Evolutionary conservation across 2,329 filamentous ascomycete genomes (phyloP), one percentile per base, ranked within the genome.

Genomic region (Cytospora piceicola): DNA sequence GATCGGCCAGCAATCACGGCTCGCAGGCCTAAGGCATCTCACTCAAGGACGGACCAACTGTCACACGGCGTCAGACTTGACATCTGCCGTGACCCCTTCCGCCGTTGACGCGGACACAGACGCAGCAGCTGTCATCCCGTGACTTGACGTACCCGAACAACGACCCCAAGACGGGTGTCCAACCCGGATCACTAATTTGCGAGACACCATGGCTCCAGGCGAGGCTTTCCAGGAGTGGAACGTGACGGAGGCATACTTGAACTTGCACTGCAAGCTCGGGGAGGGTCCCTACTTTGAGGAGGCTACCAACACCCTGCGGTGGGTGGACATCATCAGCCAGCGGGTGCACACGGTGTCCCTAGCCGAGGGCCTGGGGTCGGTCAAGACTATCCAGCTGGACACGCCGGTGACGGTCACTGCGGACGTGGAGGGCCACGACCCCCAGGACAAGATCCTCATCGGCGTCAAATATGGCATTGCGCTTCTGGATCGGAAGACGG

Each of bases 391-490:
- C 46, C 80, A 87, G 73, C 77, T 89, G 51, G 81, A 85, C 74
- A 79, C 80, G 68, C 80, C 81, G 30, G 78, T 84, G 64, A 86
- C 85, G 29, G 89, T 92, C 55, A 97, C 94, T 51, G 90, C 90
- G 62, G 90, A 97, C 76, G 92, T 97, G 70, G 84, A 87, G 69
- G 87, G 90, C 67, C 80, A 82, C 58, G 84, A 88, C 73, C 81
- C 85, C 4, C 75, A 74, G 58, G 81, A 90, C 58, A 86, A 88
- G 73, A 89, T 97, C 75, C 80, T 92, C 64, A 85, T 94, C 71
- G 93, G 89, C 54, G 87, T 91, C 74, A 96, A 97, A 80, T 85
- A 89, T 75, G 93, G 93, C 67, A 86, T 92, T 71, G 93, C 92
- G n/a, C 81, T 92, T 61, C 83, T 94, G 70, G 87, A 96, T 75